Percentiles rank a stretch among this genome's conserved stretches.
phyloP scores from a whole-genome alignment of 1,284 basidiomycete species.

The Chalciporus piperatoides region DNA sequence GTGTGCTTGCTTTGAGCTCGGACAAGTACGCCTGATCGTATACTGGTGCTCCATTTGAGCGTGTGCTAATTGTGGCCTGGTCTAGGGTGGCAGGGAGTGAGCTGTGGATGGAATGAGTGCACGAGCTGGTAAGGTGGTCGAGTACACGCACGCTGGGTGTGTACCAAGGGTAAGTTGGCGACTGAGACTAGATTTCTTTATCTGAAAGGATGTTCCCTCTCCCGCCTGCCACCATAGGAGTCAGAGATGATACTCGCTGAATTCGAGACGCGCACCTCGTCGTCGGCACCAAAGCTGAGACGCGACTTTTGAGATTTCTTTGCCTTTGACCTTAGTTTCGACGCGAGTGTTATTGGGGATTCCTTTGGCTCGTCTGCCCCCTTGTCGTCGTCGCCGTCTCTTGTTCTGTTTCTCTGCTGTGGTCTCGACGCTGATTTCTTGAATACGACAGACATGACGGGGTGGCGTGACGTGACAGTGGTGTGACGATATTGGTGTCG shows the following conservation, averaged over 20 bases:
- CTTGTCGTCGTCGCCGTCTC: conserved; percentile 39
- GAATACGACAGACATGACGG: conserved; percentile 40
- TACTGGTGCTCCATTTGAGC: conserved; percentile 44
- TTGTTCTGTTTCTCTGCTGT: conserved; percentile 39
- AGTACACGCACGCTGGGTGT: conserved; percentile 43
- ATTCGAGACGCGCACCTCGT: conserved; percentile 54
- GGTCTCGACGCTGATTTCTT: conserved; percentile 59
- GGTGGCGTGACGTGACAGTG: conserved; percentile 27
- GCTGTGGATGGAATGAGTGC: conserved; percentile 19
- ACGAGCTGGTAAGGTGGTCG: conserved; percentile 17
- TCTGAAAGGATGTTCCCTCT: conserved; percentile 61
- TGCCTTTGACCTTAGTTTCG: conserved; percentile 66
- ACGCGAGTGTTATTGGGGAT: conserved; percentile 54
- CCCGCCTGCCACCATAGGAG: conserved; percentile 40
- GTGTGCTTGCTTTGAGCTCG: conserved; percentile 81
- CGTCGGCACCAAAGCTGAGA: conserved; percentile 80
- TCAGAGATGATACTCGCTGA: conserved; percentile 21
- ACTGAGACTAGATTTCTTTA: conserved; percentile 76
- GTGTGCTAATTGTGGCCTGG: conserved; percentile 49
- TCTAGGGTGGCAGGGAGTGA: conserved; percentile 43
- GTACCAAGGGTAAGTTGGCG: conserved; percentile 56
- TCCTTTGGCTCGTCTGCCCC: conserved; percentile 43
- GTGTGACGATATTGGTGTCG: conserved; percentile 32
- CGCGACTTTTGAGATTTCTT: conserved; percentile 62
- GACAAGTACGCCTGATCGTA: conserved; percentile 80